Conservation (phyloP, 345 rosid genomes). For the Brassica carinata region DNA sequence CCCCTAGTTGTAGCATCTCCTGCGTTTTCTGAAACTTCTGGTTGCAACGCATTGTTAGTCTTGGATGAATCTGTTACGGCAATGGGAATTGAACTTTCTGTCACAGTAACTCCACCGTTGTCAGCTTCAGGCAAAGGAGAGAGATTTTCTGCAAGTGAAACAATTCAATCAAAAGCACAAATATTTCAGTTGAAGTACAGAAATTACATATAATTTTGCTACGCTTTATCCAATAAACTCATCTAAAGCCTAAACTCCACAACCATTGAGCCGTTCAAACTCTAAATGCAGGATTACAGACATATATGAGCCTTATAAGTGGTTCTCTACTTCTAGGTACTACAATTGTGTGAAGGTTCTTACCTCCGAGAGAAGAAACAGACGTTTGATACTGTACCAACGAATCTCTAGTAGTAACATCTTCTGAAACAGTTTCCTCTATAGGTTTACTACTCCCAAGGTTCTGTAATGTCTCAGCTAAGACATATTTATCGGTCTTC, state of each 20-base stretch:
- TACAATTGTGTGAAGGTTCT: slow-evolving; percentile 20
- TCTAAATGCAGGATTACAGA: slow-evolving; percentile 5
- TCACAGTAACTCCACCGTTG: slow-evolving; percentile 2
- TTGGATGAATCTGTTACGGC: slow-evolving; percentile 8
- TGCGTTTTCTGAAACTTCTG: slow-evolving; percentile 25
- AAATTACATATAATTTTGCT: background rate
- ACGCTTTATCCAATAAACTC: background rate
- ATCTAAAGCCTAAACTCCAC: slow-evolving; percentile 10
- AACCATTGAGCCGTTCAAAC: background rate
- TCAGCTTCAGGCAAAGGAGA: slow-evolving; percentile 28
- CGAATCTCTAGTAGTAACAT: slow-evolving; percentile 36
- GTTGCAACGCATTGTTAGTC: slow-evolving; percentile 11
- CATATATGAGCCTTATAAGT: slow-evolving; percentile 5
- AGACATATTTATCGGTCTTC: slow-evolving; percentile 62
- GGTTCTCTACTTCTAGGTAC: background rate
- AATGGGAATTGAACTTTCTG: slow-evolving; percentile 28
- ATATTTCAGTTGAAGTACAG: background rate
- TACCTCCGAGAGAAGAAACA: slow-evolving; percentile 69
- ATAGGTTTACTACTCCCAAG: slow-evolving; percentile 33
- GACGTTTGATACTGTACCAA: slow-evolving; percentile 54
- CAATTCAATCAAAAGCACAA: slow-evolving; percentile 4
- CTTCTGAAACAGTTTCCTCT: slow-evolving; percentile 39
- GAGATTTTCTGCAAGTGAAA: slow-evolving; percentile 20
- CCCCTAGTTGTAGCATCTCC: slow-evolving; percentile 25
- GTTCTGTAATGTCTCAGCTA: slow-evolving; percentile 55